Base-by-base conservation (phyloP, 2,329 filamentous ascomycete species). In the Botrytis fragariae region DNA sequence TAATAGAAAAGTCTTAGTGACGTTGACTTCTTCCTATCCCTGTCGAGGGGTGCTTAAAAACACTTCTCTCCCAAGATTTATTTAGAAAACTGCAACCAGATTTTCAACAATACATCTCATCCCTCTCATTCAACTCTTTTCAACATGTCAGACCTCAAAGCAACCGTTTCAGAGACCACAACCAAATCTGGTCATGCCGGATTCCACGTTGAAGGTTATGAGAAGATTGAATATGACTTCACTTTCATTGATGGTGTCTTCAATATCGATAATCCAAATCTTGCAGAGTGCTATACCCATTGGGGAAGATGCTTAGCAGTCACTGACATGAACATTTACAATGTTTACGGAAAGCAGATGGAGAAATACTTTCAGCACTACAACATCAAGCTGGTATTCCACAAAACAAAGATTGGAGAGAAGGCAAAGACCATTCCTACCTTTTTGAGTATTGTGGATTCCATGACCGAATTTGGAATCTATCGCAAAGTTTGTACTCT, bases 211-310 rank as follows among this genome's bases (percentile, higher is more conserved):
- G 88, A 90, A 77, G 91, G 91, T 37, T 92, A 92, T 78, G 91
- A 93, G 84, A 93, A 92, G 85, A 92, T 93, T 79, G 88, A 91
- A 79, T 93, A 93, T 80, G 90, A 92, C 82, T 93, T 93, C 81
- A 88, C 89, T 72, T 92, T 93, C 82, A 86, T 93, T 64, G 91
- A 93, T 77, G 88, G 87, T 65, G 86, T 93, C 73, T 93, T 93
- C 81, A 83, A 91, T 79, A 78, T 84, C 60, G 78, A 84, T 75
- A 91, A 92, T 78, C 78, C 83, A 25, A 86, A 92, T 77, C 85
- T 93, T 16, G 89, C 90, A 25, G 82, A 89, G 42, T 90, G 88
- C 81, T 93, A 92, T 82, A 83, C 87, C 78, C 84, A 84, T 75
- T 93, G 90, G 90, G 85, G 87, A 45, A 86, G 91, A 70, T 90